Percentiles rank a stretch among this genome's conserved stretches.
Conservation (phyloP, 83 land plant genomes). For the Diphasiastrum complanatum region DNA sequence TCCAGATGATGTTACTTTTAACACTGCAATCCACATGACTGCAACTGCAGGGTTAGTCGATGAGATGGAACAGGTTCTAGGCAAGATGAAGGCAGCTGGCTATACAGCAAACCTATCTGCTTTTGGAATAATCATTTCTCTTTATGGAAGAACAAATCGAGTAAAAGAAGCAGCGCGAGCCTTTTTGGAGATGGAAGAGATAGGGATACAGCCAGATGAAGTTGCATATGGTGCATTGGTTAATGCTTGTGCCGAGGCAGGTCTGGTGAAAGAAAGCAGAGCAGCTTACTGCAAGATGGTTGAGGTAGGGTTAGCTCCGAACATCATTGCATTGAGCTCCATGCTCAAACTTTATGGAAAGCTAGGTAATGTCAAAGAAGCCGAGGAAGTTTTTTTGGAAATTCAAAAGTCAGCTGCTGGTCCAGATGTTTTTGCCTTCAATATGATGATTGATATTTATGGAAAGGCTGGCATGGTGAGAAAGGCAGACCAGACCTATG, state of each 20-base stretch:
- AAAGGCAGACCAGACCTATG: constrained; percentile 43
- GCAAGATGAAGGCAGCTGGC: constrained; percentile 38
- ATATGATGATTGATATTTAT: constrained; percentile 52
- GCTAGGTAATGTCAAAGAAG: constrained; percentile 41
- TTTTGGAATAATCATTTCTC: constrained; percentile 41
- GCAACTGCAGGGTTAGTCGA: background rate
- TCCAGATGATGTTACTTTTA: constrained; percentile 38
- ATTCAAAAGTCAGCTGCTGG: constrained; percentile 37
- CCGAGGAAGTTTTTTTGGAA: constrained; percentile 34
- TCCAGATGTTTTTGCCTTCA: constrained; percentile 55
- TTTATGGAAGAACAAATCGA: constrained; percentile 26
- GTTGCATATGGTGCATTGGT: constrained; percentile 60
- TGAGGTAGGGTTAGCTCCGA: constrained; percentile 36
- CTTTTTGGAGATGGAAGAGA: constrained; percentile 34
- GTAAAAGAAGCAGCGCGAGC: constrained; percentile 43
- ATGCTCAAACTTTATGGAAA: constrained; percentile 59
- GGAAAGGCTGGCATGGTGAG: constrained; percentile 45
- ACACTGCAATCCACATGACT: constrained; percentile 10
- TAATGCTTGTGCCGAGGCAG: constrained; percentile 52
- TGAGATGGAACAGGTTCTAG: constrained; percentile 14
- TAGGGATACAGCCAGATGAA: constrained; percentile 41
- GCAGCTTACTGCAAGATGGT: constrained; percentile 41
- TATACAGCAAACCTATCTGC: constrained; percentile 40
- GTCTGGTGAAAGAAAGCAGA: constrained; percentile 42
- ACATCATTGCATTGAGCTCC: constrained; percentile 43